Evolutionary conservation across 768 basidiomycete species (phyloP).

Genomic region (Lentinus tigrinus): DNA sequence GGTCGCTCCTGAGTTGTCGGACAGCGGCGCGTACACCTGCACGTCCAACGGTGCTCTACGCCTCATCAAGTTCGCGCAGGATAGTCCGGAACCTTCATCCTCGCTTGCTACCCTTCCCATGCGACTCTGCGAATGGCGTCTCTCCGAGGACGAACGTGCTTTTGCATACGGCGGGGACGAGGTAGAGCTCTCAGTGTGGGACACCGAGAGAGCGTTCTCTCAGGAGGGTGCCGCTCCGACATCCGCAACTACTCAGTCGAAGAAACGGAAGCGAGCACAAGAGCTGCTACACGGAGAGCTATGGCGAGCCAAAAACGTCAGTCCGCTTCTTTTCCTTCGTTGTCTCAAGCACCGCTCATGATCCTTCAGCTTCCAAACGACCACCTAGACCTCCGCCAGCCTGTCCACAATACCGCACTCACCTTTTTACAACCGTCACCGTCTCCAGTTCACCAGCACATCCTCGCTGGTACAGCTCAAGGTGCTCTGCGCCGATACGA

Average conservation of each 20-base stretch:
- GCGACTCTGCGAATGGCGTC: constrained; percentile 66
- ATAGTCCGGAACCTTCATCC: constrained; percentile 20
- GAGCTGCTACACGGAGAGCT: constrained; percentile 67
- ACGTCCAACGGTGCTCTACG: constrained; percentile 76
- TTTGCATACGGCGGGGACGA: constrained; percentile 88
- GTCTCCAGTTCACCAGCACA: constrained; percentile 39
- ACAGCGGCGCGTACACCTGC: constrained; percentile 61
- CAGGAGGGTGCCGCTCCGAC: constrained; percentile 17
- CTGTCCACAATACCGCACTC: constrained; percentile 72
- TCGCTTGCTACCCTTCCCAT: constrained; percentile 53
- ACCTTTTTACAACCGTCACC: constrained; percentile 49
- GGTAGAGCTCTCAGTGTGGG: constrained; percentile 82
- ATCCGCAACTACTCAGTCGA: constrained; percentile 26
- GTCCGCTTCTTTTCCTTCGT: constrained; percentile 7
- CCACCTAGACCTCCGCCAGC: constrained; percentile 69
- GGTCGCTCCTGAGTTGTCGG: background rate
- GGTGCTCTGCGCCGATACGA: constrained; percentile 81
- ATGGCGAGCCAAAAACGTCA: constrained; percentile 84
- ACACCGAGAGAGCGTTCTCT: constrained; percentile 57
- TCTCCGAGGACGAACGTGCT: constrained; percentile 48
- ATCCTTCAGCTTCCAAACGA: constrained; percentile 66
- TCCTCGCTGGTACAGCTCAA: constrained; percentile 70
- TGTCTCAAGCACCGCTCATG: background rate
- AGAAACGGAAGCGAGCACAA: constrained; percentile 60
- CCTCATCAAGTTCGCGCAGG: constrained; percentile 36